phyloP scores from a whole-genome alignment of 1,284 basidiomycete genomes.

The Exobasidium rhododendri region DNA sequence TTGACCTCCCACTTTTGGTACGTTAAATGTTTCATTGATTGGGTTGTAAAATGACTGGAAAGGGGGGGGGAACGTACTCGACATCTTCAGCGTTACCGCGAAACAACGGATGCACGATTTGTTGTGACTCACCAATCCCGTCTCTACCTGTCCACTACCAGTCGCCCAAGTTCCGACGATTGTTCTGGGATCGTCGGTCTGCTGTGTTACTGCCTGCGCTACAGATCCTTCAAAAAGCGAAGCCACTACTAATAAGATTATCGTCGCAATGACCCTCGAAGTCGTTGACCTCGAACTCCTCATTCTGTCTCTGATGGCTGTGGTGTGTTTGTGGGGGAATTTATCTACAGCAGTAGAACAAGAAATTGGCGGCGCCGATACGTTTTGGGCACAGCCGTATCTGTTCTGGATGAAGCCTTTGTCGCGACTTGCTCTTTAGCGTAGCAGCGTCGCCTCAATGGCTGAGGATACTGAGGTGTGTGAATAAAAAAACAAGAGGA shows the following conservation, averaged over 20 bases:
- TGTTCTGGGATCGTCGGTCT: not conserved
- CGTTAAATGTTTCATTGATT: constrained; percentile 42
- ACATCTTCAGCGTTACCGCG: not conserved
- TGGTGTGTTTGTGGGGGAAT: no score
- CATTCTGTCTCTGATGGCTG: no score
- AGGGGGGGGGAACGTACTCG: not conserved
- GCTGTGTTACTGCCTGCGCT: constrained; percentile 12
- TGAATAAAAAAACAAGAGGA: no score
- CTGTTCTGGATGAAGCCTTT: no score
- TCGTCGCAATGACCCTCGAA: not conserved
- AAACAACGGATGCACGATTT: no score
- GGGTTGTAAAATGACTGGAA: constrained; percentile 47
- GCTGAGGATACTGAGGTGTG: no score
- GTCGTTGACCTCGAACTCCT: not conserved
- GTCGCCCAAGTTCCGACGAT: constrained; percentile 21
- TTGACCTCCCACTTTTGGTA: constrained; percentile 40
- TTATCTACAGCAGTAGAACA: no score
- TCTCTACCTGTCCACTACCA: constrained; percentile 13
- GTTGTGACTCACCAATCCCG: constrained; percentile 17
- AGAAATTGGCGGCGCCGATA: no score
- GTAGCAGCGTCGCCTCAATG: no score
- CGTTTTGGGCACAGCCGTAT: no score
- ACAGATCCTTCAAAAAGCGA: not conserved
- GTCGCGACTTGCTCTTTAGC: no score
- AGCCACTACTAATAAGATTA: not conserved